These are phyloP conservation scores for Spongospora subterranea DNA, from an alignment of 208 protist species.

Conservation along the genomic window DNA sequence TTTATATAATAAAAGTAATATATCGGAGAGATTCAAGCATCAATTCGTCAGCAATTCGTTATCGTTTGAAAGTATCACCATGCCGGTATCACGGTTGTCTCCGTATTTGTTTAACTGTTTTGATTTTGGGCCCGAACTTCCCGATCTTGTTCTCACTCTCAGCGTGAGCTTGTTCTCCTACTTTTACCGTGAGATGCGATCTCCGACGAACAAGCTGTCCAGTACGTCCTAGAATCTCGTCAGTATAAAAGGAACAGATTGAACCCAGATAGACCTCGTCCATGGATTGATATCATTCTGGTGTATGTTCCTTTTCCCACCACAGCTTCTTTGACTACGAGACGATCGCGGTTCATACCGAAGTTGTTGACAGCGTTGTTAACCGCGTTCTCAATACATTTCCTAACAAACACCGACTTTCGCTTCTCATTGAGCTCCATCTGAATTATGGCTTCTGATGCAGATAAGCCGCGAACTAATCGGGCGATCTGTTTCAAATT, in stretches of 20 bases:
- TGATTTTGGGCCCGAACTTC: neutral
- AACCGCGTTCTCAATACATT: constrained; percentile 52
- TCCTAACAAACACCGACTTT: constrained; percentile 22
- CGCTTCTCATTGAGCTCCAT: constrained; percentile 15
- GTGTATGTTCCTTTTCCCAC: neutral
- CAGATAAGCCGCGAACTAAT: constrained; percentile 3
- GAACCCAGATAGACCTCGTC: neutral
- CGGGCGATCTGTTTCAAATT: constrained; percentile 23
- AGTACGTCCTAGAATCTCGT: neutral
- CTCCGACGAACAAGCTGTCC: neutral
- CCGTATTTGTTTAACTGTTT: neutral
- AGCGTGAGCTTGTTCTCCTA: neutral
- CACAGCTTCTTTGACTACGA: constrained; percentile 41
- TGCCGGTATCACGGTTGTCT: neutral
- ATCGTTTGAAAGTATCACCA: too few species aligned
- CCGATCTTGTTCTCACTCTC: neutral
- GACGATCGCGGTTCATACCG: neutral
- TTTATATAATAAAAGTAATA: too few species aligned
- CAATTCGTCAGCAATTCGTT: too few species aligned
- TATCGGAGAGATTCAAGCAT: too few species aligned
- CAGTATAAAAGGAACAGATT: neutral
- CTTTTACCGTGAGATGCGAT: constrained; percentile 24
- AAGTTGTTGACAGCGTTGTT: constrained; percentile 45
- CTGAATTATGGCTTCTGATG: constrained; percentile 22
- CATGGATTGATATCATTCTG: neutral